Evolutionary conservation across 2,329 filamentous ascomycete genomes (phyloP).

Genomic region (Celoporthe dispersa): DNA sequence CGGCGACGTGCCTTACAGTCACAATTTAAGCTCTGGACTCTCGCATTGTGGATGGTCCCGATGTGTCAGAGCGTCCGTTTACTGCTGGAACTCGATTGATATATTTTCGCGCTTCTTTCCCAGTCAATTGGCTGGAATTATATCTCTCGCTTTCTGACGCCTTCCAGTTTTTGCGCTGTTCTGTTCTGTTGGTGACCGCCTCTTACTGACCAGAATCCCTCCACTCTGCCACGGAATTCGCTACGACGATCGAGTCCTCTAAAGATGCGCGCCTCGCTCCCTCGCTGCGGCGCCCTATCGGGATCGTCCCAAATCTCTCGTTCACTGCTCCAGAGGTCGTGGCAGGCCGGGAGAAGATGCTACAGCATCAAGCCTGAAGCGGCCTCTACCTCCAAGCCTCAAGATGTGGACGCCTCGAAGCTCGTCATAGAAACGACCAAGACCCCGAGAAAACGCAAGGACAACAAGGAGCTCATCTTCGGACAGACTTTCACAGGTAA

Average conservation of each 20-base stretch:
- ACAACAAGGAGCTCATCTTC: constrained; percentile 85
- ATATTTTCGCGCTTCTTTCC: neutral
- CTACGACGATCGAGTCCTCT: neutral
- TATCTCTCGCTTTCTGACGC: neutral
- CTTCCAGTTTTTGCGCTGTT: neutral
- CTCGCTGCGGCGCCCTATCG: constrained; percentile 45
- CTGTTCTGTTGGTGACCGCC: neutral
- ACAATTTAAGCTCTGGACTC: neutral
- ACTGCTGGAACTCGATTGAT: constrained; percentile 14
- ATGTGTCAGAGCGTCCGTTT: neutral
- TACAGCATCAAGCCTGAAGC: constrained; percentile 60
- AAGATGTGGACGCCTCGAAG: constrained; percentile 76
- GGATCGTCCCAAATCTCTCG: constrained; percentile 39
- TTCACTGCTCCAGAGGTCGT: constrained; percentile 37
- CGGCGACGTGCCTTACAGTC: neutral
- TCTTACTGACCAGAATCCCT: neutral
- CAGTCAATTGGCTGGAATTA: neutral
- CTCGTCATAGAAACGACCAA: constrained; percentile 75
- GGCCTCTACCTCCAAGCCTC: constrained; percentile 57
- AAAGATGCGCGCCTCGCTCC: constrained; percentile 54
- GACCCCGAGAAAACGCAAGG: constrained; percentile 73
- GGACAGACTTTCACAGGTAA: constrained; percentile 87
- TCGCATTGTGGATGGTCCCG: neutral
- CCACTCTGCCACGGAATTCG: neutral
- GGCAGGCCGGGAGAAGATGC: constrained; percentile 43